Conservation (phyloP, 2,329 filamentous ascomycete species). For the Bipolaris oryzae region DNA sequence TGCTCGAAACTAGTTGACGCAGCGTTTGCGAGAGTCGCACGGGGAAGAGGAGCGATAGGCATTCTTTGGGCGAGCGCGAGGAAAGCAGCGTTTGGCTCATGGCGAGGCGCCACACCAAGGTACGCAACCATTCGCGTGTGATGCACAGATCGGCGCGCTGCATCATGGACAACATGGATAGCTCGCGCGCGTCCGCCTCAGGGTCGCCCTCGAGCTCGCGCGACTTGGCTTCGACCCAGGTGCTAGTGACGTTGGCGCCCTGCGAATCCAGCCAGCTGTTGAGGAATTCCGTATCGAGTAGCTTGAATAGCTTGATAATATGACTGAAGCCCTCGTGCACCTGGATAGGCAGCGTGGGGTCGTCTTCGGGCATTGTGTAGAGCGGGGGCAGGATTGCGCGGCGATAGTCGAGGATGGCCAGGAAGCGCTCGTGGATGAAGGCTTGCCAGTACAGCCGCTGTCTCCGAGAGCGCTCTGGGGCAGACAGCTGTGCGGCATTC, state of each 20-base stretch:
- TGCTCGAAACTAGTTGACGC: slow-evolving; percentile 50
- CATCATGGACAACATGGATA: slow-evolving; percentile 50
- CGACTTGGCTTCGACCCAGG: slow-evolving; percentile 56
- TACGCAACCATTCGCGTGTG: slow-evolving; percentile 58
- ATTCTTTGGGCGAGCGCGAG: slow-evolving; percentile 46
- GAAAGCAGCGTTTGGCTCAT: slow-evolving; percentile 56
- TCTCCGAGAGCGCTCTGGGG: slow-evolving; percentile 50
- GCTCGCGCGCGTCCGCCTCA: slow-evolving; percentile 45
- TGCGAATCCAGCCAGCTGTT: slow-evolving; percentile 53
- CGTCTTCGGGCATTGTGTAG: slow-evolving; percentile 48
- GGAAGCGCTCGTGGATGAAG: slow-evolving; percentile 63
- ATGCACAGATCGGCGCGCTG: slow-evolving; percentile 59
- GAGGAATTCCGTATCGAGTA: slow-evolving; percentile 54
- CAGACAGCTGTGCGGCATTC: slow-evolving; percentile 37
- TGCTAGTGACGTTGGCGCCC: slow-evolving; percentile 43
- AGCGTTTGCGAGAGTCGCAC: slow-evolving; percentile 54
- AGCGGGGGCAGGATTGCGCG: slow-evolving; percentile 51
- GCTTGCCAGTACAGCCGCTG: slow-evolving; percentile 63
- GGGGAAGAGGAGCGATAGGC: slow-evolving; percentile 54
- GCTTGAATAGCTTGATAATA: slow-evolving; percentile 53
- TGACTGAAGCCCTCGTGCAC: slow-evolving; percentile 54
- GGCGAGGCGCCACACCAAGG: slow-evolving; percentile 58
- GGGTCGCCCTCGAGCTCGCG: slow-evolving; percentile 51
- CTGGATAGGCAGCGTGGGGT: slow-evolving; percentile 47
- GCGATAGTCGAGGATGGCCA: slow-evolving; percentile 59